These are phyloP conservation scores for Platismatia glauca DNA, from an alignment of 495 filamentous ascomycete genomes.

Conservation along the genomic window DNA sequence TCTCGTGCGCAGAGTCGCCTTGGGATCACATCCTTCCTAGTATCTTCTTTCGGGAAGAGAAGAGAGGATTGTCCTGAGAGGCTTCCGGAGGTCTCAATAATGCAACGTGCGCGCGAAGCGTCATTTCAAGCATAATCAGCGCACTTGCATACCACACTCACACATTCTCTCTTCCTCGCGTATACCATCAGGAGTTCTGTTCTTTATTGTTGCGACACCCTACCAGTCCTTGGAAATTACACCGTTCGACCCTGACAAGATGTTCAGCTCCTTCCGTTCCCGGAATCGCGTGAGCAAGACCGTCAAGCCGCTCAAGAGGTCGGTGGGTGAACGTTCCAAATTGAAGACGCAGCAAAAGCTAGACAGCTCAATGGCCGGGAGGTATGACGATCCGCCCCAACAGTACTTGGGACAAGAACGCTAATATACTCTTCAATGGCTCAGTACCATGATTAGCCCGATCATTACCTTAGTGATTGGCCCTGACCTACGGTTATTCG, in stretches of 20 bases:
- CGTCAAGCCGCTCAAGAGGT: conserved; percentile 62
- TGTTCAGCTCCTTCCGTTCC: conserved; percentile 77
- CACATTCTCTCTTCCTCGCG: neutral
- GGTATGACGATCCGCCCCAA: conserved; percentile 30
- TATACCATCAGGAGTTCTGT: conserved; percentile 21
- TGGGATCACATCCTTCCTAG: conserved; percentile 23
- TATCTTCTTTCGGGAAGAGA: conserved; percentile 21
- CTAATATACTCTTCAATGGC: conserved; percentile 20
- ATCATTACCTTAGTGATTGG: conserved; percentile 80
- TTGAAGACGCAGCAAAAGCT: conserved; percentile 62
- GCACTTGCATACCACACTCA: neutral
- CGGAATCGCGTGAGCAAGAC: conserved; percentile 72
- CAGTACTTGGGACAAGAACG: conserved; percentile 30
- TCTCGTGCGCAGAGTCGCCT: conserved; percentile 27
- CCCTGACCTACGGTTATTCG: conserved; percentile 67
- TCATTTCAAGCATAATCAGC: conserved; percentile 18
- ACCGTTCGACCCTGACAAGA: conserved; percentile 38
- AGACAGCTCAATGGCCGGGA: conserved; percentile 44
- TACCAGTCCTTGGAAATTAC: conserved; percentile 14
- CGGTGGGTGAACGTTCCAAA: conserved; percentile 61
- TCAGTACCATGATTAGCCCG: conserved; percentile 58
- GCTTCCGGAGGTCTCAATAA: conserved; percentile 25
- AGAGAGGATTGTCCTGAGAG: conserved; percentile 22
- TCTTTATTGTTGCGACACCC: conserved; percentile 21
- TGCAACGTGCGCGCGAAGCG: conserved; percentile 27